Base-by-base conservation (phyloP, 805 yeast species). In the Wickerhamomyces rabaulensis region DNA sequence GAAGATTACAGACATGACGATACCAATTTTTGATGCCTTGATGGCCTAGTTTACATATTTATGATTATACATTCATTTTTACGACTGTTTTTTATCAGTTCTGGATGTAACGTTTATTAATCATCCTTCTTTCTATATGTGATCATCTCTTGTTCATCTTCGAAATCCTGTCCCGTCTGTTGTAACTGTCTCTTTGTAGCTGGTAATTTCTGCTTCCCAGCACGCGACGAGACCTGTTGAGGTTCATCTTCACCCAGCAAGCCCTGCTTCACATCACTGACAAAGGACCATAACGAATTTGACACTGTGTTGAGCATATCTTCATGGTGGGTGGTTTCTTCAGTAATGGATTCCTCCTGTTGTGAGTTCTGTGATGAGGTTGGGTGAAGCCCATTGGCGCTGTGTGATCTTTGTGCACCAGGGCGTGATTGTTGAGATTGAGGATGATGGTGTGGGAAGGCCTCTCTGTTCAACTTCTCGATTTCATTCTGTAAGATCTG, bases 401-500 rank as follows among this genome's bases (percentile, higher is more conserved):
- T 27, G 7, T 20, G 31, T 17, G 42, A 26, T 27, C 9, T 16
- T 26, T 10, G 41, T 16, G 13, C 25, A 2, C 38, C 37, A 22
- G 43, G 36, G 3, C 43, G 23, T 21, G 49, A 29, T 27, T 45
- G 26, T 29, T 35, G 23, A 7, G 35, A 29, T 31, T 31, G 19
- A 15, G 37, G 23, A 16, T 35, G 39, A 17, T 41, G 40, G n/a
- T 35, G 41, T 40, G 53, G 50, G 42, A 51, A 52, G 2, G 55
- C 56, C 23, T 53, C 57, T 33, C 53, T 54, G 38, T 51, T 66
- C 21, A 75, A 64, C 51, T 74, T 79, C 52, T 83, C 90, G 47
- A 84, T 69, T 59, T 84, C 90, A 47, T 73, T 76, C 57, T 80
- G 87, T 27, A 84, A 66, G 62, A 82, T 68, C 44, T 76, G 79